phyloP scores from a whole-genome alignment of 2,329 filamentous ascomycete species.

The Talaromyces funiculosus region DNA sequence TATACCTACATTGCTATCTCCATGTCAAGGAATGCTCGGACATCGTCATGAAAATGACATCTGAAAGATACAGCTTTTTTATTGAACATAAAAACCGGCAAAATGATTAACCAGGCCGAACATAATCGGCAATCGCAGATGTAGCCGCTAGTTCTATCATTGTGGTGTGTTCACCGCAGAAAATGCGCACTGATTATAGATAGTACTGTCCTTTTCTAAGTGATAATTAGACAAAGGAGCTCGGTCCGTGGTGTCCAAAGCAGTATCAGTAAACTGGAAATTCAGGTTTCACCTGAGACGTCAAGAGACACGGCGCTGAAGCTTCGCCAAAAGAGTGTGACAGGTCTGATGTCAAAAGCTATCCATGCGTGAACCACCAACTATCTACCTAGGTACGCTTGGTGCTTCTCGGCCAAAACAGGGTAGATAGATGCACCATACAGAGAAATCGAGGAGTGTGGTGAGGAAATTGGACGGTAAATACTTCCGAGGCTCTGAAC shows the following conservation, averaged over 20 bases:
- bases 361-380: background rate
- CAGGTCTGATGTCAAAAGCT: background rate
- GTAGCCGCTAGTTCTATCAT: background rate
- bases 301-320: background rate
- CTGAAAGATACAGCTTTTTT: background rate
- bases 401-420: background rate
- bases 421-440: background rate
- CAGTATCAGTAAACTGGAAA: background rate
- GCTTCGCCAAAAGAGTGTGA: background rate
- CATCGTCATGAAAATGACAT: background rate
- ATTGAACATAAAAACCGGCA: background rate
- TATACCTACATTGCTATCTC: background rate
- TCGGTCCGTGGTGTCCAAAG: background rate
- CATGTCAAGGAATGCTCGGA: background rate
- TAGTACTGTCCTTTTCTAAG: background rate
- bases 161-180: background rate
- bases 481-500: background rate
- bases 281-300: slow-evolving; percentile 1
- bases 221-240: background rate
- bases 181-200: background rate
- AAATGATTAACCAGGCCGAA: background rate
- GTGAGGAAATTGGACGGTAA: background rate
- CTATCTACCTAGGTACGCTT: background rate
- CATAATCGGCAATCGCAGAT: too few species aligned
- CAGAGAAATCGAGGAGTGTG: background rate